Percentiles rank a stretch among this genome's conserved stretches.
phyloP scores from a whole-genome alignment of 495 filamentous ascomycete genomes.

The Hamigera avellanea region DNA sequence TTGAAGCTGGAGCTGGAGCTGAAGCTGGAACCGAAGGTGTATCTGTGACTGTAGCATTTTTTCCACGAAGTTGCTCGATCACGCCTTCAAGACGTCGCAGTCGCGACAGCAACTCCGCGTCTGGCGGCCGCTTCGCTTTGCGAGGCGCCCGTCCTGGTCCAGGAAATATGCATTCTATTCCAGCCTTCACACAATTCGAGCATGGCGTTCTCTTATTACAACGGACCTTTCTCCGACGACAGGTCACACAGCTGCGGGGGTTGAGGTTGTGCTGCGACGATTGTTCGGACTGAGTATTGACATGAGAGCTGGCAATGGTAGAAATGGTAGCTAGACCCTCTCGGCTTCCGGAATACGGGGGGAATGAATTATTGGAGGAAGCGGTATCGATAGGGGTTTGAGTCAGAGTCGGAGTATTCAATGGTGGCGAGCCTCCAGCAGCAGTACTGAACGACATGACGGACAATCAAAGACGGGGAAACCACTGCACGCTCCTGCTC shows the following conservation, averaged over 20 bases:
- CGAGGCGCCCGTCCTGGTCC: slow-evolving; percentile 71
- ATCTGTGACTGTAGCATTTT: slow-evolving; percentile 4
- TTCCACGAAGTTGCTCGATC: slow-evolving; percentile 50
- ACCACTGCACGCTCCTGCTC: too few species aligned
- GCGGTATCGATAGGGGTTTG: too few species aligned
- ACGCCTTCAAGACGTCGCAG: slow-evolving; percentile 72
- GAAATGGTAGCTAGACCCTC: too few species aligned
- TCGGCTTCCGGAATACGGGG: too few species aligned
- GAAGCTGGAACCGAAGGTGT: neutral
- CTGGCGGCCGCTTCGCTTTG: slow-evolving; percentile 51
- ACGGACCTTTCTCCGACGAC: slow-evolving; percentile 71
- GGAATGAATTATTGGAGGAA: too few species aligned
- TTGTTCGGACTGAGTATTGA: too few species aligned
- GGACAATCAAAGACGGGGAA: too few species aligned
- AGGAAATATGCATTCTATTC: slow-evolving; percentile 75
- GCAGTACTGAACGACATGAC: too few species aligned
- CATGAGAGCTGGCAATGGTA: too few species aligned
- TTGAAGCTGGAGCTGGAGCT: neutral
- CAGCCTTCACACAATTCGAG: slow-evolving; percentile 68
- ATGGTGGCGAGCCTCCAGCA: too few species aligned
- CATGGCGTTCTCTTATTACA: slow-evolving; percentile 81
- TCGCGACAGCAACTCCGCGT: slow-evolving; percentile 68
- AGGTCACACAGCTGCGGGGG: slow-evolving; percentile 73
- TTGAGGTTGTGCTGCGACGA: slow-evolving; percentile 28
- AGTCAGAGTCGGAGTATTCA: too few species aligned